Evolutionary conservation across 2,329 filamentous ascomycete species (phyloP), one percentile per base, ranked within the genome.

Genomic region (Exophiala sp.): DNA sequence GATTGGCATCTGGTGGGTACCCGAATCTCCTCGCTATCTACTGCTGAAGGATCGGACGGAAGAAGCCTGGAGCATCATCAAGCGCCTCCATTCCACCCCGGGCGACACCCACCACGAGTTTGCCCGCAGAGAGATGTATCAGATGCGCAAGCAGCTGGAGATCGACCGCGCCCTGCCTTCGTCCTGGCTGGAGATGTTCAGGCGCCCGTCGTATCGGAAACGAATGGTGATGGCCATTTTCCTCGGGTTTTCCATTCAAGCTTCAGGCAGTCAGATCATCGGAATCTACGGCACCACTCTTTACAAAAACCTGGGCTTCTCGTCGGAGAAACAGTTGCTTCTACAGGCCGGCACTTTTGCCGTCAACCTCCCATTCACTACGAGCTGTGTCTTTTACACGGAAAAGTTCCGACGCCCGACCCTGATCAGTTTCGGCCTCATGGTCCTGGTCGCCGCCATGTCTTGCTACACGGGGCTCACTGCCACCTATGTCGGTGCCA

Each of bases 381-480:
- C 68, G 48, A 70, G 65, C 58, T 71, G 67, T 14, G 67, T 66
- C 0, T 63, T 71, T 24, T 70, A 65, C 46, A 60, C 71, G 30
- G 68, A 70, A 45, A 59, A 61, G 2, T 63, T 64, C 37, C 37
- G 37, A n/a, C 18, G 19, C 7, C 18, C 18, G 6, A 39, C 71
- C 43, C 66, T 73, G 1, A 68, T 65, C 21, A 6, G 6, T 10
- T 27, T 27, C 10, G 70, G 71, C 2, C 64, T 71, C n/a, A 57
- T 61, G 13, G 71, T 71, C 6, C 65, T 68, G 18, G 56, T 70
- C n/a, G 54, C 70, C 27, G 64, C 65, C n/a, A 65, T 71, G 1
- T 67, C 67, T 18, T 70, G 66, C 48, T 62, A 71, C 41, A 65
- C 65, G 43, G 66, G 65, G 10, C 56, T 71, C 32, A 61, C 65